Percentiles rank a stretch among this genome's conserved stretches.
These are phyloP conservation scores for Apiospora aurea DNA, from an alignment of 2,329 filamentous ascomycete genomes.

Conservation along the genomic window DNA sequence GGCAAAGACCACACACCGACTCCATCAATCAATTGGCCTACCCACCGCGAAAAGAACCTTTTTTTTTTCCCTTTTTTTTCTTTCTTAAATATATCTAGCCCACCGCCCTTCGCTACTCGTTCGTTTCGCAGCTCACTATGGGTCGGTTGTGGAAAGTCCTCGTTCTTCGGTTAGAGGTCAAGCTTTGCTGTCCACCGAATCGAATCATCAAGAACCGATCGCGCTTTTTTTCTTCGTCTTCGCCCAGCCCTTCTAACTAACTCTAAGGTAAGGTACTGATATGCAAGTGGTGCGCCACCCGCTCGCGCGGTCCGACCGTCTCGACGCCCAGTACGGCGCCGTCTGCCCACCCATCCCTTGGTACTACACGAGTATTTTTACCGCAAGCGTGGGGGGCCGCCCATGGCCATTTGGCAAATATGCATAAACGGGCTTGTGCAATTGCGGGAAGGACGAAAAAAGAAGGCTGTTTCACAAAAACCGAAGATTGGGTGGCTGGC, in stretches of 20 bases:
- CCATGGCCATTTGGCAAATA: neutral
- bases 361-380: neutral
- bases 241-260: neutral
- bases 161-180: neutral
- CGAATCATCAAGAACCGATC: no score
- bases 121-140: neutral
- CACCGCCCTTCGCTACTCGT: neutral
- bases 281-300: neutral
- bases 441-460: conserved; percentile 4
- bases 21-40: neutral
- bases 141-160: neutral
- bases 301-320: neutral
- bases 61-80: no score
- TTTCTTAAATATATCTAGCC: neutral
- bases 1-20: neutral
- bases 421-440: conserved; percentile 8
- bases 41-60: no score
- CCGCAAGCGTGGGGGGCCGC: conserved; percentile 5
- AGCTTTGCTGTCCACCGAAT: neutral
- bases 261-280: neutral
- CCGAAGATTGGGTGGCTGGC: no score
- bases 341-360: neutral
- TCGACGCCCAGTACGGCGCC: no score
- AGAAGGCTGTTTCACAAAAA: conserved; percentile 17
- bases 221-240: neutral